phyloP scores from a whole-genome alignment of 768 basidiomycete species.

The Calocera cornea region DNA sequence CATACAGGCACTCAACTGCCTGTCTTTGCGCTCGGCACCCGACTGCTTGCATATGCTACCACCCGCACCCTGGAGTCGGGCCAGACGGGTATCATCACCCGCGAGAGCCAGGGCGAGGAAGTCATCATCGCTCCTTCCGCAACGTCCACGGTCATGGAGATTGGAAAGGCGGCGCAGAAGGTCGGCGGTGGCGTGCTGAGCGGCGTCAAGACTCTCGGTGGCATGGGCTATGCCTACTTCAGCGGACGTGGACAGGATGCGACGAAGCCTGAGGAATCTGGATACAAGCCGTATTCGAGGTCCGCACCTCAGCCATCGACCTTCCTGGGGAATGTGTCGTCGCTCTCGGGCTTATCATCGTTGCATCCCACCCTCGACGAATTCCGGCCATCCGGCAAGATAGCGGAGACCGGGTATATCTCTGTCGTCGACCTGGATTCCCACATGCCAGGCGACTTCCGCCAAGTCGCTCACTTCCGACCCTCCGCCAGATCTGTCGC shows the following conservation, averaged over 20 bases:
- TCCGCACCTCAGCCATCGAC: not conserved
- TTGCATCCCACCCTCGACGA: not conserved
- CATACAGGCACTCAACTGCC: slow-evolving; percentile 22
- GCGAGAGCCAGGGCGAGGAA: slow-evolving; percentile 5
- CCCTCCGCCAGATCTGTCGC: slow-evolving; percentile 12
- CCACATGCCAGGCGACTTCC: not conserved
- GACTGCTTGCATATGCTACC: slow-evolving; percentile 8
- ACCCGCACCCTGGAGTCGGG: slow-evolving; percentile 9
- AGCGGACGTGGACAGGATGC: not conserved
- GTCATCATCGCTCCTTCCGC: slow-evolving; percentile 16
- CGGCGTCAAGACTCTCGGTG: slow-evolving; percentile 50
- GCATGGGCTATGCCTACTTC: slow-evolving; percentile 27
- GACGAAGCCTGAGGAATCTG: not conserved
- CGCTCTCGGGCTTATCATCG: not conserved
- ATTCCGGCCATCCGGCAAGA: not conserved
- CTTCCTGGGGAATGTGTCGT: not conserved
- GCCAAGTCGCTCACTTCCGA: not conserved
- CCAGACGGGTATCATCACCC: slow-evolving; percentile 3
- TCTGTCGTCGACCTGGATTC: not conserved
- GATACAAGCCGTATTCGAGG: not conserved
- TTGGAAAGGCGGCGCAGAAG: slow-evolving; percentile 42
- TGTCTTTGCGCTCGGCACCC: slow-evolving; percentile 14
- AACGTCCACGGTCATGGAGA: slow-evolving; percentile 5
- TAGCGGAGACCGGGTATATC: not conserved
- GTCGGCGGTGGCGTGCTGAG: slow-evolving; percentile 49